Evolutionary conservation across 805 yeast genomes (phyloP).

Genomic region (Spathaspora boniae): DNA sequence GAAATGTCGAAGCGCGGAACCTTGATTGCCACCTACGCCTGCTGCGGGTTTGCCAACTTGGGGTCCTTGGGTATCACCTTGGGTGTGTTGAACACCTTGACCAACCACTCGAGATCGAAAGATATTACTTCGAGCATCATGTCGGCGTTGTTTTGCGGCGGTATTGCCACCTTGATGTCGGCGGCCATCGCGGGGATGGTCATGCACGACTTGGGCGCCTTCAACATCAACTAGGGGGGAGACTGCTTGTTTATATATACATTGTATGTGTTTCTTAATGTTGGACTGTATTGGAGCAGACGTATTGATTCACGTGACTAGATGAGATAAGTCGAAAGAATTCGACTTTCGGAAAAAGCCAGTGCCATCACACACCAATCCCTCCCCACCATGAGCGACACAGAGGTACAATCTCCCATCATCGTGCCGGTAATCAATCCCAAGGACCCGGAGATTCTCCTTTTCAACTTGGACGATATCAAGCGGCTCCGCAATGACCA

Average conservation of each 20-base stretch:
- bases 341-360: no score
- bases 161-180: slow-evolving; percentile 50
- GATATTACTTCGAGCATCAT: slow-evolving; percentile 45
- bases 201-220: slow-evolving; percentile 43
- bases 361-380: no score
- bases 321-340: no score
- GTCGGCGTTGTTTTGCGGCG: slow-evolving; percentile 51
- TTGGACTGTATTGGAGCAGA: no score
- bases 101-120: slow-evolving; percentile 45
- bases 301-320: no score
- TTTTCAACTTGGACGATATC: slow-evolving; percentile 57
- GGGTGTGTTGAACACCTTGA: slow-evolving; percentile 56
- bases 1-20: slow-evolving; percentile 48
- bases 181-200: slow-evolving; percentile 66
- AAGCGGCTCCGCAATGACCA: slow-evolving; percentile 48
- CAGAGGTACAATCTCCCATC: no score
- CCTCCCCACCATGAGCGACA: no score
- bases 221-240: no score
- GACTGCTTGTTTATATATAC: background rate
- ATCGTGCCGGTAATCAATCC: slow-evolving; percentile 10
- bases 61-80: slow-evolving; percentile 61
- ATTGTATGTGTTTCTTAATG: slow-evolving; percentile 1
- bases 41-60: slow-evolving; percentile 61
- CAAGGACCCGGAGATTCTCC: slow-evolving; percentile 36
- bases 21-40: slow-evolving; percentile 56